phyloP scores from a whole-genome alignment of 306 rosid genomes.

The Vachellia collinsii region DNA sequence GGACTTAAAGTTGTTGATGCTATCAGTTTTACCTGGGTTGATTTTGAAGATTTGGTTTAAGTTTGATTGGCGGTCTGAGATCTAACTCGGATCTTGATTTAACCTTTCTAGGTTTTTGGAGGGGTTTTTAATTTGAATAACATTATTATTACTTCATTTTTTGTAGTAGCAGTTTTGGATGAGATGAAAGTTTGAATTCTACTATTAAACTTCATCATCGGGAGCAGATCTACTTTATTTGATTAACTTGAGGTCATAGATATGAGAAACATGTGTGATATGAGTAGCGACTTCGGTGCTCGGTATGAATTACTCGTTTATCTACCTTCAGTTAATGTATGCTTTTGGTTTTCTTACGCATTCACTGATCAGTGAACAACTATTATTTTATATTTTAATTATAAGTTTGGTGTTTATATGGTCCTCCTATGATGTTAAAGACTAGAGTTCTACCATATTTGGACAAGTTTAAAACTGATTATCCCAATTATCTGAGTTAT shows the following conservation, averaged over 20 bases:
- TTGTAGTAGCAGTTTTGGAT: not conserved
- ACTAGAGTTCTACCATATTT: not conserved
- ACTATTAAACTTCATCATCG: slow-evolving; percentile 8
- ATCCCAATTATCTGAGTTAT: not conserved
- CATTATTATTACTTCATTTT: not conserved
- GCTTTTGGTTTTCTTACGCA: not conserved
- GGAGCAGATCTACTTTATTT: slow-evolving; percentile 39
- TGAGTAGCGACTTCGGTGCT: not conserved
- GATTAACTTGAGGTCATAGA: slow-evolving; percentile 27
- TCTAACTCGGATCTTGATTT: not conserved
- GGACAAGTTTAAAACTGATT: slow-evolving; percentile 4
- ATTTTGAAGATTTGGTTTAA: not conserved
- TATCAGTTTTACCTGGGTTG: not conserved
- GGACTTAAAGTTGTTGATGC: not conserved
- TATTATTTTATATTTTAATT: not conserved
- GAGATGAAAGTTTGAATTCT: slow-evolving; percentile 18
- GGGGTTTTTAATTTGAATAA: not conserved
- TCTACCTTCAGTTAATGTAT: not conserved
- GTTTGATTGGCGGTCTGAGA: not conserved
- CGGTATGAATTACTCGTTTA: slow-evolving; percentile 30
- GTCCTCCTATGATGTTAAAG: not conserved
- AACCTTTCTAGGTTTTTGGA: not conserved
- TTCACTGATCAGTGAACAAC: not conserved
- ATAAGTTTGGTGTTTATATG: not conserved
- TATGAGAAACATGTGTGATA: slow-evolving; percentile 35